phyloP scores from a whole-genome alignment of 306 rosid species.

The Lagenaria siceraria region DNA sequence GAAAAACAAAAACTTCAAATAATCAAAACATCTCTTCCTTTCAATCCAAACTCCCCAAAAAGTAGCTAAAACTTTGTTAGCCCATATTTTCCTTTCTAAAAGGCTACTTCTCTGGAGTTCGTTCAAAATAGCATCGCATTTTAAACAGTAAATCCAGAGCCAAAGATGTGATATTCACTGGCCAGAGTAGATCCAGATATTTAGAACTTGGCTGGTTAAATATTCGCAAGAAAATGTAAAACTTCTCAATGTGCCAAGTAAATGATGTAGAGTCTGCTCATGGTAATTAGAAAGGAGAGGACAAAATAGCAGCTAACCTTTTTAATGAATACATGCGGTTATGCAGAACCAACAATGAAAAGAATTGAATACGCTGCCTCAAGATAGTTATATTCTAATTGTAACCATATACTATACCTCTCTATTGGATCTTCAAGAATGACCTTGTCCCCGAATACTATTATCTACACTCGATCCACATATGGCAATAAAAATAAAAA shows the following conservation, averaged over 20 bases:
- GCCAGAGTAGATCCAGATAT: neutral
- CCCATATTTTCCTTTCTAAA: neutral
- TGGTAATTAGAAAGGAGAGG: neutral
- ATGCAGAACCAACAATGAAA: neutral
- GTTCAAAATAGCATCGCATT: neutral
- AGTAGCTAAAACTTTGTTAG: neutral
- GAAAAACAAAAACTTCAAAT: neutral
- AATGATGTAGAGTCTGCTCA: neutral
- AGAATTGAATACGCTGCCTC: neutral
- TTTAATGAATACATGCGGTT: neutral
- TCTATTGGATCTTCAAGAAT: conserved; percentile 84
- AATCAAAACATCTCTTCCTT: neutral
- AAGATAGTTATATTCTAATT: neutral
- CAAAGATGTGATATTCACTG: neutral
- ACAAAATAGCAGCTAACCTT: neutral
- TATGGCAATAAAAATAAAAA: neutral
- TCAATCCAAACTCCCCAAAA: neutral
- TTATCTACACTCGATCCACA: conserved; percentile 33
- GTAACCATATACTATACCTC: conserved; percentile 38
- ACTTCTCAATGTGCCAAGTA: neutral
- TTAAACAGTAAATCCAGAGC: neutral
- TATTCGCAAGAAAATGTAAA: neutral
- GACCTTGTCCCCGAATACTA: conserved; percentile 76
- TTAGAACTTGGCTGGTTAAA: neutral
- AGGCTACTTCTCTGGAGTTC: neutral